Base-by-base conservation (phyloP, 352 stramenopile species). In the Blastocystis sp. region DNA sequence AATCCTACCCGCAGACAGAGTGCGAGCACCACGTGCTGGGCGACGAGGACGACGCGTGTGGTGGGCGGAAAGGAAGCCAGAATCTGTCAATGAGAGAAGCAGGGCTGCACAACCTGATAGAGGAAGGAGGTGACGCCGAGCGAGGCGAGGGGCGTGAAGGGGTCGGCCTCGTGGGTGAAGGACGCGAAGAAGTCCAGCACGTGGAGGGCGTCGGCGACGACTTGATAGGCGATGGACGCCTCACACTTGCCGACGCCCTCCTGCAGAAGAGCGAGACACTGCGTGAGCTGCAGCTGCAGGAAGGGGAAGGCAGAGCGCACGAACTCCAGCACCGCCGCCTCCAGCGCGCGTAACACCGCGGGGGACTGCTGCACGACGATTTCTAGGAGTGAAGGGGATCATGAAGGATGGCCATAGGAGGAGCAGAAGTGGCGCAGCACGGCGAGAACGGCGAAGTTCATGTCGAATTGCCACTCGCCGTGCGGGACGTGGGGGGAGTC, bases 1-100 rank as follows among this genome's bases (percentile, higher is more conserved):
- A 79, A 64, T 6, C 9, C 19, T 60, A 79, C 69, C 6, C 69
- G 69, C n/a, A 79, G 19, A 60, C 69, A 61, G 7, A 79, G 4
- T 21, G 42, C 24, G 40, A 79, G 61, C 3, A 79, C 69, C 6
- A 79, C 19, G 19, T 61, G 42, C 4, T 45, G 69, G 42, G 69
- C 40, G 21, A n/a, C 14, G 38, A 57, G 6, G 17, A 45, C 59
- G 3, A 79, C 17, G 21, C 61, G 38, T 11, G 43, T 43, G 21
- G 69, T 10, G 9, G 69, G 69, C 6, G 21, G 42, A 79, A 34
- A 62, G n/a, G 40, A 57, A 43, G 21, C 42, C 40, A 59, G n/a
- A 11, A 62, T 28, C n/a, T 79, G 43, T 60, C 28, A 24, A 60
- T 34, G 21, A n/a, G 1, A 0, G 11, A 4, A 38, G 57, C 28